Evolutionary conservation across 345 rosid species (phyloP).

Genomic region (Xanthoceras sorbifolium): DNA sequence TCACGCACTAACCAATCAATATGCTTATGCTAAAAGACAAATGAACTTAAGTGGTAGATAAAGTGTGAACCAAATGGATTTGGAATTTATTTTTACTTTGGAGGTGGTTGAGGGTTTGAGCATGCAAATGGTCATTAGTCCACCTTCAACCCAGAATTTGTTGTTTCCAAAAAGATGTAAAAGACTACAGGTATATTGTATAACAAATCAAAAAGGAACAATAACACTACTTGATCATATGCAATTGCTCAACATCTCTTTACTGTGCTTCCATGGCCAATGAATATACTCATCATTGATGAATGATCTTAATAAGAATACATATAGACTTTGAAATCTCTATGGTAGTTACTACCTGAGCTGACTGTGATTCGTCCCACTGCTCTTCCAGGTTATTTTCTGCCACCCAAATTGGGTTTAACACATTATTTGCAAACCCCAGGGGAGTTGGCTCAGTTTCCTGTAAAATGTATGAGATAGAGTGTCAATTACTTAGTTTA

Average conservation of each 20-base stretch:
- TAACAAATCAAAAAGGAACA: not conserved
- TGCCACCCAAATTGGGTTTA: slow-evolving; percentile 10
- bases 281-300: not conserved
- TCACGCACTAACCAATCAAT: not conserved
- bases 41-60: not conserved
- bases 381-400: not conserved
- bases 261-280: not conserved
- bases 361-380: not conserved
- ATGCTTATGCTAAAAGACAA: not conserved
- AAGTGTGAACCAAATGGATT: not conserved
- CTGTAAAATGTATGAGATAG: slow-evolving; percentile 5
- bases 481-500: slow-evolving; percentile 7
- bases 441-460: not conserved
- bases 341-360: not conserved
- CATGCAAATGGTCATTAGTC: not conserved
- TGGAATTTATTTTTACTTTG: not conserved
- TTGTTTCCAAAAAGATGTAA: not conserved
- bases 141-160: not conserved
- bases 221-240: not conserved
- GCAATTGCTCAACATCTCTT: not conserved
- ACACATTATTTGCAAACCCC: not conserved
- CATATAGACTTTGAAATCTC: not conserved
- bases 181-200: too few species aligned
- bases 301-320: not conserved
- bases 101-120: not conserved